Conservation (phyloP, 306 rosid species). For the Begonia masoniana region DNA sequence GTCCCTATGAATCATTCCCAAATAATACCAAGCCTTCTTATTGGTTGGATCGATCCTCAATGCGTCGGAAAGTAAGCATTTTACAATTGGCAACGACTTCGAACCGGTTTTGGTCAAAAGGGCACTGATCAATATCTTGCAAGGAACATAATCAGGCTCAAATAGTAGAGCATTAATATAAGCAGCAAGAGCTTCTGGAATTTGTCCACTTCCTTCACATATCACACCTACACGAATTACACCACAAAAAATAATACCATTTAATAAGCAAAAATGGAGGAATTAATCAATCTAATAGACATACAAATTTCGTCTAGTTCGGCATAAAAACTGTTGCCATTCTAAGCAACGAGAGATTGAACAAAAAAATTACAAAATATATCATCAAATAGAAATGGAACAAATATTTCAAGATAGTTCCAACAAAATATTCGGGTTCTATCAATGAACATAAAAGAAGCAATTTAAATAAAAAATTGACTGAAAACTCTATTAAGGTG, state of each 20-base stretch:
- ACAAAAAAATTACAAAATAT: too few relatives aligned
- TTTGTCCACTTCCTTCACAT: conserved; percentile 44
- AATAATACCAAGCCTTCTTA: conserved; percentile 65
- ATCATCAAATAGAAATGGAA: too few relatives aligned
- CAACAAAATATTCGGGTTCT: too few relatives aligned
- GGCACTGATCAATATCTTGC: conserved; percentile 45
- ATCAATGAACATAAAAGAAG: too few relatives aligned
- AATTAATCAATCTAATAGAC: too few relatives aligned
- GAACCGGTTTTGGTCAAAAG: conserved; percentile 39
- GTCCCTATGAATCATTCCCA: conserved; percentile 63
- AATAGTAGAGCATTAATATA: conserved; percentile 36
- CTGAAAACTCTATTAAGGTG: too few relatives aligned
- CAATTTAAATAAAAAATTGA: too few relatives aligned
- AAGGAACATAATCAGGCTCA: conserved; percentile 56
- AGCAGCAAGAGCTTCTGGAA: conserved; percentile 43
- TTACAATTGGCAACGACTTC: conserved; percentile 48
- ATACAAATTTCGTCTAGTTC: too few relatives aligned
- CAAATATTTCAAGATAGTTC: too few relatives aligned
- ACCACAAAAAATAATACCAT: neutral
- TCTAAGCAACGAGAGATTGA: too few relatives aligned
- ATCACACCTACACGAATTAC: conserved; percentile 45
- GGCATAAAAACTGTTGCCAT: too few relatives aligned
- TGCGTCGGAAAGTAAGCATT: conserved; percentile 71
- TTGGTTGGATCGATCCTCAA: conserved; percentile 75
- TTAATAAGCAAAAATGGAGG: too few relatives aligned